Evolutionary conservation across 768 basidiomycete genomes (phyloP).

Genomic region (Tylopilus sp.): DNA sequence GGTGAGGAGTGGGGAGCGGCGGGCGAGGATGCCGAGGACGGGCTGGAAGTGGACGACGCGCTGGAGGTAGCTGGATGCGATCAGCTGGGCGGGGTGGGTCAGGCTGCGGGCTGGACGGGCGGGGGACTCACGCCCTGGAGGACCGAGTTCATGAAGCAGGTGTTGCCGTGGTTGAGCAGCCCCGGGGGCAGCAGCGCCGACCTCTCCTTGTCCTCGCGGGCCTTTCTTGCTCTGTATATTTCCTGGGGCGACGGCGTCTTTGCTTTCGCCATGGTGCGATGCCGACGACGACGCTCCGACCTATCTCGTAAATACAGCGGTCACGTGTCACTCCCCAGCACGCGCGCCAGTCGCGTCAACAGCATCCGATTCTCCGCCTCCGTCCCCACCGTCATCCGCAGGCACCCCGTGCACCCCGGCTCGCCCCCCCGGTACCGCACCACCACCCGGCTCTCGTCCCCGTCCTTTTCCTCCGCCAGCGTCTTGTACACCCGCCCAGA

Average conservation of each 20-base stretch:
- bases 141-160: slow-evolving; percentile 96
- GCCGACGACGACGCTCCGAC: not conserved
- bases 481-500: slow-evolving; percentile 68
- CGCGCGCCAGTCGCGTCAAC: slow-evolving; percentile 50
- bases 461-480: slow-evolving; percentile 81
- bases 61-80: slow-evolving; percentile 61
- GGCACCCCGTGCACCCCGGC: slow-evolving; percentile 78
- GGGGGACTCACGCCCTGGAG: slow-evolving; percentile 69
- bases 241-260: slow-evolving; percentile 63
- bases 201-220: slow-evolving; percentile 60
- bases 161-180: slow-evolving; percentile 78
- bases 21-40: slow-evolving; percentile 39
- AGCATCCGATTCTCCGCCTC: slow-evolving; percentile 69
- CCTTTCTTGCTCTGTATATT: slow-evolving; percentile 52
- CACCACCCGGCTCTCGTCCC: slow-evolving; percentile 81
- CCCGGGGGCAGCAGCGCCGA: slow-evolving; percentile 67
- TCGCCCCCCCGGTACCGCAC: slow-evolving; percentile 88
- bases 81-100: slow-evolving; percentile 41
- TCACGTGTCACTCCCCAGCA: slow-evolving; percentile 41
- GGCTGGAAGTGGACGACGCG: slow-evolving; percentile 55
- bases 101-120: not conserved
- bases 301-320: no score
- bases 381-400: slow-evolving; percentile 88
- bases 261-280: slow-evolving; percentile 41
- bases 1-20: slow-evolving; percentile 63